These are phyloP conservation scores for Pseudogymnoascus sp. DNA, from an alignment of 2,329 filamentous ascomycete genomes.

Conservation along the genomic window DNA sequence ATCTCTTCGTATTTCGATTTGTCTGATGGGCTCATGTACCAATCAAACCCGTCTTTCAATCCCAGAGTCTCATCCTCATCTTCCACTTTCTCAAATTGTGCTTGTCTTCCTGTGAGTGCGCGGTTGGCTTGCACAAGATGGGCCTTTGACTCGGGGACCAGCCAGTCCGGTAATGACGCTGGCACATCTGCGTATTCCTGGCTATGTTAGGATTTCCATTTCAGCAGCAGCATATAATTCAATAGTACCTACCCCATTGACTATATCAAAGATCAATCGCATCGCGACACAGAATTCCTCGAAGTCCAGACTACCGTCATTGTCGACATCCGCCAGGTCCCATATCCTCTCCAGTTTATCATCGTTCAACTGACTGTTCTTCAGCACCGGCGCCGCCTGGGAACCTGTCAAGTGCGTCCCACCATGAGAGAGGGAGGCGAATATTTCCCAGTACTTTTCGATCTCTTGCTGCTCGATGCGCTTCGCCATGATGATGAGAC, in stretches of 20 bases:
- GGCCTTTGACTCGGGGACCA: constrained; percentile 89
- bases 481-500: constrained; percentile 33
- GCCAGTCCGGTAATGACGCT: constrained; percentile 78
- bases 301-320: constrained; percentile 95
- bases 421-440: constrained; percentile 57
- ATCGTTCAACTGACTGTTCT: constrained; percentile 63
- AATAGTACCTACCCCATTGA: constrained; percentile 75
- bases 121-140: constrained; percentile 78
- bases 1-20: constrained; percentile 95
- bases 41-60: constrained; percentile 94
- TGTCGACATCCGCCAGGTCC: constrained; percentile 95
- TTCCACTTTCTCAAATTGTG: constrained; percentile 76
- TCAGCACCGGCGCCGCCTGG: constrained; percentile 62
- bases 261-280: constrained; percentile 92
- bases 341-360: constrained; percentile 93
- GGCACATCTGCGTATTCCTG: constrained; percentile 91
- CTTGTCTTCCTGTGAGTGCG: constrained; percentile 68
- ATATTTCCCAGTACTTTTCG: constrained; percentile 74
- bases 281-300: constrained; percentile 99
- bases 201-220: constrained; percentile 2
- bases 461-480: constrained; percentile 65
- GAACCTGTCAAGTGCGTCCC: constrained; percentile 57
- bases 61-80: constrained; percentile 75
- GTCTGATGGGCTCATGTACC: constrained; percentile 94
- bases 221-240: background rate